Evolutionary conservation across 495 filamentous ascomycete species (phyloP).

Genomic region (Pyronema omphalodes): DNA sequence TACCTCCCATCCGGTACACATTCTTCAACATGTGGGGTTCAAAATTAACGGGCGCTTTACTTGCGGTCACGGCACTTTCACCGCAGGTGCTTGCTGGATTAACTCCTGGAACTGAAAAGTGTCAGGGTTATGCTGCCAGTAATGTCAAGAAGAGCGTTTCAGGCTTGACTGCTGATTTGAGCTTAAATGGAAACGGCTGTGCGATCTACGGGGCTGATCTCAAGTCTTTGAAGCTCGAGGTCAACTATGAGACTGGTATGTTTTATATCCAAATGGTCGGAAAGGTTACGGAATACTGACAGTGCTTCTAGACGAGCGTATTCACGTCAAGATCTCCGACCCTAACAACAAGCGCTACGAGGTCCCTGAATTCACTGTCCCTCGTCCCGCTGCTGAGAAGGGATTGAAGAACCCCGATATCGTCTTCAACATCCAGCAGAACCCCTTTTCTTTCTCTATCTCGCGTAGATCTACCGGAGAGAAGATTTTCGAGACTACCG

Average conservation of each 20-base stretch:
- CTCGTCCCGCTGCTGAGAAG: constrained; percentile 34
- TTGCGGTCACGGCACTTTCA: background rate
- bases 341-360: constrained; percentile 57
- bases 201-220: constrained; percentile 59
- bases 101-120: constrained; percentile 23
- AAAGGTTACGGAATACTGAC: background rate
- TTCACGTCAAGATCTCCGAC: constrained; percentile 73
- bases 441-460: constrained; percentile 66
- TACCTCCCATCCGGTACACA: background rate
- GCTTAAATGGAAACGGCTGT: constrained; percentile 46
- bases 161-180: constrained; percentile 45
- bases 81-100: background rate
- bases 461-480: constrained; percentile 41
- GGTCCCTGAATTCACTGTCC: constrained; percentile 52
- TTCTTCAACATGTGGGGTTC: background rate
- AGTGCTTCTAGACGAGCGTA: constrained; percentile 38
- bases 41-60: background rate
- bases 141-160: constrained; percentile 38
- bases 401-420: constrained; percentile 31
- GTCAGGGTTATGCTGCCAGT: constrained; percentile 54
- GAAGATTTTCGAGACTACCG: constrained; percentile 64
- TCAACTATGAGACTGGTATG: constrained; percentile 60
- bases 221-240: constrained; percentile 42
- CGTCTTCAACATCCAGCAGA: constrained; percentile 44
- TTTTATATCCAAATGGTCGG: constrained; percentile 4